Percentiles rank a stretch among this genome's conserved stretches.
These are phyloP conservation scores for Niebla homalea DNA, from an alignment of 495 filamentous ascomycete species.

Conservation along the genomic window DNA sequence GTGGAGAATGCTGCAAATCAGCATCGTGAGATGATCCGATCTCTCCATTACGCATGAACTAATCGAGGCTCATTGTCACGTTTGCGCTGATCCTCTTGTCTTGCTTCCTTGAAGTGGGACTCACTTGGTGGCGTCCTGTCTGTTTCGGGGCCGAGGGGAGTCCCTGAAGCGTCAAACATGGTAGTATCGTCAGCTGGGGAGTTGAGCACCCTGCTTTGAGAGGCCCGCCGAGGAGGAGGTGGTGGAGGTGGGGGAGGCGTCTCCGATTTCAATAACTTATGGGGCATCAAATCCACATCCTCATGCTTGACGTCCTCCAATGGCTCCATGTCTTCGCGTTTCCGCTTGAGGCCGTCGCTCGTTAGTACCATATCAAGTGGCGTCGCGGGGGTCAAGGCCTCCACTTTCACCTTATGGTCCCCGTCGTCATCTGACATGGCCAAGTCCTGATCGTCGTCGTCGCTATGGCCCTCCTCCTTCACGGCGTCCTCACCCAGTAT, in stretches of 20 bases:
- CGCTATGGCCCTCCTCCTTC: conserved; percentile 23
- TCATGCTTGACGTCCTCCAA: conserved; percentile 15
- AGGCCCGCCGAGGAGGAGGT: conserved; percentile 15
- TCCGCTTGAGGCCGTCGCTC: conserved; percentile 45
- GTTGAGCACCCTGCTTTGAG: too few relatives aligned
- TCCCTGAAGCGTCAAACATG: too few relatives aligned
- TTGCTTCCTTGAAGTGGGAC: too few relatives aligned
- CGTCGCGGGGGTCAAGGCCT: conserved; percentile 15
- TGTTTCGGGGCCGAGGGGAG: too few relatives aligned
- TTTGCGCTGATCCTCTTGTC: too few relatives aligned
- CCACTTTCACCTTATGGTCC: conserved; percentile 18
- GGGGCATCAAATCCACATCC: conserved; percentile 20
- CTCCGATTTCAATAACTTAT: conserved; percentile 24
- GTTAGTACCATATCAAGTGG: conserved; percentile 19
- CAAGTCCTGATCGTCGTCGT: conserved; percentile 27
- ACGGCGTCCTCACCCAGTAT: conserved; percentile 4
- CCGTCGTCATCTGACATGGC: conserved; percentile 46
- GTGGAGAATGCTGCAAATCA: too few relatives aligned
- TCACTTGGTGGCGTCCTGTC: too few relatives aligned
- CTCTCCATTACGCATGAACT: too few relatives aligned
- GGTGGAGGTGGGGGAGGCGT: conserved; percentile 34
- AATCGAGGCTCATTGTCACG: too few relatives aligned
- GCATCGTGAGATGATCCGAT: too few relatives aligned
- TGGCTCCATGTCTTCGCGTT: conserved; percentile 32
- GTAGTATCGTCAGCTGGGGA: too few relatives aligned